Percentiles rank a stretch among this genome's conserved stretches.
Conservation (phyloP, 2,329 filamentous ascomycete genomes). For the Diaporthe vaccinii region DNA sequence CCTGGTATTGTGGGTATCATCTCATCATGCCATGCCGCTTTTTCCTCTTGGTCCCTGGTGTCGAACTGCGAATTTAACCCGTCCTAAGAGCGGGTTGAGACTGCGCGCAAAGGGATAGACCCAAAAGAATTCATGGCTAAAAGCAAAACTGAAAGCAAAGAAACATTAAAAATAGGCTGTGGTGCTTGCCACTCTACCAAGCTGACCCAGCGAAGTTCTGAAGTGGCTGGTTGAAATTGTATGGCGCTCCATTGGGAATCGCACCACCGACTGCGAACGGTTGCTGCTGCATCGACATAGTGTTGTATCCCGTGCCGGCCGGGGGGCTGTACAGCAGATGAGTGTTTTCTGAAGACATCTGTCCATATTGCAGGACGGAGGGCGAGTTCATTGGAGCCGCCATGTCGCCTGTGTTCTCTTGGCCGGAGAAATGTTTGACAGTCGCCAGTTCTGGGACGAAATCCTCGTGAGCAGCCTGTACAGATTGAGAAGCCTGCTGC, state of each 20-base stretch:
- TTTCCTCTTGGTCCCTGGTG: not conserved
- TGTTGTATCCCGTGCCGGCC: not conserved
- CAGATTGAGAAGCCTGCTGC: not conserved
- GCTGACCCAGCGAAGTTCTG: not conserved
- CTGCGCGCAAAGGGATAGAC: not conserved
- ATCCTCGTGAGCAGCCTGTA: not conserved
- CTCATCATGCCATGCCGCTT: conserved; percentile 3
- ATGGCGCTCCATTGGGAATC: conserved; percentile 1
- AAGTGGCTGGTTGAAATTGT: conserved; percentile 23
- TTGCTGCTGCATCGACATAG: not conserved
- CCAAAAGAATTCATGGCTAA: not conserved
- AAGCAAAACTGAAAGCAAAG: not conserved
- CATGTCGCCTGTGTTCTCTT: not conserved
- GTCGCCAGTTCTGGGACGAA: not conserved
- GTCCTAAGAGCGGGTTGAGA: not conserved
- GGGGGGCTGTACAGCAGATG: not conserved
- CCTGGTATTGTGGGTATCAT: conserved; percentile 32
- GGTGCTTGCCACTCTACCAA: conserved; percentile 1
- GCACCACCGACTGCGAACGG: not conserved
- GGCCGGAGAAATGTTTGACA: not conserved
- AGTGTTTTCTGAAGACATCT: not conserved
- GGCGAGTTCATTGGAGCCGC: not conserved
- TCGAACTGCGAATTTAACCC: not conserved
- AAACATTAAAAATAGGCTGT: no score
- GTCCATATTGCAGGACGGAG: conserved; percentile 6